Conservation (phyloP, 495 filamentous ascomycete species). For the Penicillium nucicola region DNA sequence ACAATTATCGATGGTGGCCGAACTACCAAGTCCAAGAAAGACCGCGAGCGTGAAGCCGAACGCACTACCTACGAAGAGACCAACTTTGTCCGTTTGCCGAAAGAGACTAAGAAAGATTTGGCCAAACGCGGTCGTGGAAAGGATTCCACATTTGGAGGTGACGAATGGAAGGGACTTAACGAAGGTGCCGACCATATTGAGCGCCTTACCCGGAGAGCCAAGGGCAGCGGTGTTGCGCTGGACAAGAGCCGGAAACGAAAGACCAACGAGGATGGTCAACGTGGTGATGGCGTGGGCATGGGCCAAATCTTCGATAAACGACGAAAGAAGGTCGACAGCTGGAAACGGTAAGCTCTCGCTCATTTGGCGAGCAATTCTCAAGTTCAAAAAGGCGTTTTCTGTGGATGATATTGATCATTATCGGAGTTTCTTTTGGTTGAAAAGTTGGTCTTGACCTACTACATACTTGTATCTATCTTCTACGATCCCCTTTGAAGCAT, state of each 20-base stretch:
- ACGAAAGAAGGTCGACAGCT: constrained; percentile 64
- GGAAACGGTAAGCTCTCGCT: constrained; percentile 39
- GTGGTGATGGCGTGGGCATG: constrained; percentile 54
- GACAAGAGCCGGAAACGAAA: constrained; percentile 81
- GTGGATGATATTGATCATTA: constrained; percentile 1
- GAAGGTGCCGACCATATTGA: constrained; percentile 77
- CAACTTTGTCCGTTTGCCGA: constrained; percentile 81
- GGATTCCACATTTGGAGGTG: constrained; percentile 66
- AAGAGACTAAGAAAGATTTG: constrained; percentile 73
- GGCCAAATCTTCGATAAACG: constrained; percentile 72
- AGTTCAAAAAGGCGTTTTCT: constrained; percentile 7
- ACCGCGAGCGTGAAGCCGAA: constrained; percentile 69
- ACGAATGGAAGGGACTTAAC: constrained; percentile 77
- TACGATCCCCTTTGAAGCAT: background rate
- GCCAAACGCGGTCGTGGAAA: constrained; percentile 47
- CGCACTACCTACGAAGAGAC: constrained; percentile 76
- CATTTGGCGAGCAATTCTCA: background rate
- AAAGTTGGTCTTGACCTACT: constrained; percentile 2
- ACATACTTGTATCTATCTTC: constrained; percentile 3
- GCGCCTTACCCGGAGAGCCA: constrained; percentile 58
- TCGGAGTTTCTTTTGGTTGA: constrained; percentile 4
- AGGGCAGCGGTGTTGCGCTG: constrained; percentile 53
- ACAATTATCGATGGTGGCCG: constrained; percentile 72
- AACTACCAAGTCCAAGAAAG: constrained; percentile 65
- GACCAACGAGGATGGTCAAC: constrained; percentile 54